These are phyloP conservation scores for Ziziphus jujuba DNA, from an alignment of 306 rosid species.

Conservation along the genomic window DNA sequence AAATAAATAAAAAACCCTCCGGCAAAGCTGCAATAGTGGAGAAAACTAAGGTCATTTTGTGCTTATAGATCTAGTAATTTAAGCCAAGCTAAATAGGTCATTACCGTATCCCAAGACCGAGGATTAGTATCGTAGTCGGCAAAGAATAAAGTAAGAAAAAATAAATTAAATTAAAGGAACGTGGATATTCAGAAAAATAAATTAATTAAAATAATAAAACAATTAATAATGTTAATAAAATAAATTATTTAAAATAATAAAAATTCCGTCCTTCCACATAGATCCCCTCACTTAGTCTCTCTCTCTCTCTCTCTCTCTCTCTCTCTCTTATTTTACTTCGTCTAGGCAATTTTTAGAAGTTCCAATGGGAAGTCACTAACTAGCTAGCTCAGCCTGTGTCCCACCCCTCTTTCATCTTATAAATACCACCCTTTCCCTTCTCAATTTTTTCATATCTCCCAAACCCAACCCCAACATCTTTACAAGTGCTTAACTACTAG, in stretches of 20 bases:
- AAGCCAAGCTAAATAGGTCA: background rate
- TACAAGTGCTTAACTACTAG: no score
- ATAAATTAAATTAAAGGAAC: background rate
- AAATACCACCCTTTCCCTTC: conserved; percentile 34
- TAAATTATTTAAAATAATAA: conserved; percentile 2
- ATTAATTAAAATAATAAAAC: background rate
- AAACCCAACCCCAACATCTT: conserved; percentile 12
- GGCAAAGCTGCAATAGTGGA: conserved; percentile 8
- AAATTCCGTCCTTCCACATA: conserved; percentile 36
- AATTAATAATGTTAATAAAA: background rate
- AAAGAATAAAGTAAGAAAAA: conserved; percentile 36
- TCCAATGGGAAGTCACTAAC: conserved; percentile 21
- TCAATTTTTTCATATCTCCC: conserved; percentile 21
- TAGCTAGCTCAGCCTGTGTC: background rate
- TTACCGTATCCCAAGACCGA: conserved; percentile 13
- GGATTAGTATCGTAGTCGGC: conserved; percentile 51
- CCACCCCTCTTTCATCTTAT: conserved; percentile 40
- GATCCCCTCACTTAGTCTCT: background rate
- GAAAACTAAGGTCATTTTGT: conserved; percentile 1
- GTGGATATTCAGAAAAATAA: background rate
- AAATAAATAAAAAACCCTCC: no score
- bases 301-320: no score
- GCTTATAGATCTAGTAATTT: no score
- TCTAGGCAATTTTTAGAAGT: conserved; percentile 22
- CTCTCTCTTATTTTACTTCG: conserved; percentile 5